These are phyloP conservation scores for Citrus mangshanensis DNA, from an alignment of 345 rosid species.

Conservation along the genomic window DNA sequence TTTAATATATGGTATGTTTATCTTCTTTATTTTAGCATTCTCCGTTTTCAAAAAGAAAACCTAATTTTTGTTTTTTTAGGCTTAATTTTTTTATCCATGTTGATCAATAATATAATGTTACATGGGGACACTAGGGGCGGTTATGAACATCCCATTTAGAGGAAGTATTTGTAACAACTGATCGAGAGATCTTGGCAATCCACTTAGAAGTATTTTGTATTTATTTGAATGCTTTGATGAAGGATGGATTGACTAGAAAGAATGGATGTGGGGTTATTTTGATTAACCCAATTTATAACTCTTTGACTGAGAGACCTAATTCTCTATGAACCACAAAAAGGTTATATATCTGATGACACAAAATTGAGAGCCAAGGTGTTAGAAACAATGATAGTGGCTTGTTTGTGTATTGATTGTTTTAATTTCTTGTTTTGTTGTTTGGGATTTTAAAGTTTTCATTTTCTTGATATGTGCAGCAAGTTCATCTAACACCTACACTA, in stretches of 20 bases:
- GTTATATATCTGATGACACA: background rate
- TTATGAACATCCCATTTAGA: background rate
- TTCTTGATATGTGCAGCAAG: conserved; percentile 58
- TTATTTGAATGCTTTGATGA: background rate
- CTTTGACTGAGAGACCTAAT: background rate
- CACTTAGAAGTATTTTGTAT: background rate
- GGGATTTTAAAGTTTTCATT: conserved; percentile 7
- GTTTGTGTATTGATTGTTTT: background rate
- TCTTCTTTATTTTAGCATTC: background rate
- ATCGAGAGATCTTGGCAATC: background rate
- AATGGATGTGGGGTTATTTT: background rate
- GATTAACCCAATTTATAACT: background rate
- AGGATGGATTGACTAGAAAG: conserved; percentile 1
- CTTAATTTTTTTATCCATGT: background rate
- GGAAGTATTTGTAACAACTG: background rate
- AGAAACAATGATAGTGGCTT: background rate
- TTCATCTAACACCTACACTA: conserved; percentile 72
- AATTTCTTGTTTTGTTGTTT: background rate
- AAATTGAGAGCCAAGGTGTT: background rate
- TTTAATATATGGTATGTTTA: conserved; percentile 66
- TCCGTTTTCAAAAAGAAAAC: background rate
- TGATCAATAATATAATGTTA: background rate
- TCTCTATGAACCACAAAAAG: background rate
- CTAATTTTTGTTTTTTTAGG: background rate
- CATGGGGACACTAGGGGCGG: background rate